Conservation (phyloP, 2,329 filamentous ascomycete species). For the Colletotrichum lindemuthianum region DNA sequence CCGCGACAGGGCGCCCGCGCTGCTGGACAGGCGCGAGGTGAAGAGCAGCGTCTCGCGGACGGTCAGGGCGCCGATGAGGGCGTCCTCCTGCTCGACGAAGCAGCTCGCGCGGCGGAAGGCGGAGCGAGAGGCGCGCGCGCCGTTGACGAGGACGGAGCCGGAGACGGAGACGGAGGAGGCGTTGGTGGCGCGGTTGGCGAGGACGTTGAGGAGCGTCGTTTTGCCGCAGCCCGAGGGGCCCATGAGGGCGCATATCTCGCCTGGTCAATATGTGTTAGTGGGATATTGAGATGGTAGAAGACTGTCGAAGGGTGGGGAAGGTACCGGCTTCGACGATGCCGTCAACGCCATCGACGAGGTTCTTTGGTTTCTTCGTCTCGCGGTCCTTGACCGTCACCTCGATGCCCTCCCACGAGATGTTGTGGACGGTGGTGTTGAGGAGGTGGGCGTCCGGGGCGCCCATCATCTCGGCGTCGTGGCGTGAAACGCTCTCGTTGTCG, state of each 20-base stretch:
- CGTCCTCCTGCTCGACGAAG: conserved; percentile 91
- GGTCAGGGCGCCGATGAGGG: conserved; percentile 82
- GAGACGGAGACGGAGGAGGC: conserved; percentile 59
- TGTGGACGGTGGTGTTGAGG: conserved; percentile 70
- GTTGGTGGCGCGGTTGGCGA: conserved; percentile 70
- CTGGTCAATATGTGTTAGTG: conserved; percentile 43
- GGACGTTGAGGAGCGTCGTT: conserved; percentile 83
- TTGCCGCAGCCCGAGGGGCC: conserved; percentile 81
- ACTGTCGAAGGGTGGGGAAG: conserved; percentile 6
- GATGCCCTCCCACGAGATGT: conserved; percentile 73
- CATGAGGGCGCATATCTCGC: conserved; percentile 83
- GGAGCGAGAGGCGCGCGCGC: conserved; percentile 58
- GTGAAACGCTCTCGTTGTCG: conserved; percentile 4
- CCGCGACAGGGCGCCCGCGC: conserved; percentile 42
- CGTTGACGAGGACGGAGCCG: conserved; percentile 71
- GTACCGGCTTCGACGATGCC: conserved; percentile 72
- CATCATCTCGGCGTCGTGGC: conserved; percentile 40
- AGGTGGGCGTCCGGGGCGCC: conserved; percentile 59
- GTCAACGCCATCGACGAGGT: conserved; percentile 70
- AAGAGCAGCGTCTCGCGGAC: conserved; percentile 84
- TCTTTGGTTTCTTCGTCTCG: conserved; percentile 69
- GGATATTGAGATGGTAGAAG: not conserved
- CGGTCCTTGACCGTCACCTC: conserved; percentile 79
- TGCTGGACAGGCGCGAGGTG: conserved; percentile 74
- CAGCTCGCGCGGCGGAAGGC: conserved; percentile 73